phyloP scores from a whole-genome alignment of 768 basidiomycete species.

The Termitomyces sp. region DNA sequence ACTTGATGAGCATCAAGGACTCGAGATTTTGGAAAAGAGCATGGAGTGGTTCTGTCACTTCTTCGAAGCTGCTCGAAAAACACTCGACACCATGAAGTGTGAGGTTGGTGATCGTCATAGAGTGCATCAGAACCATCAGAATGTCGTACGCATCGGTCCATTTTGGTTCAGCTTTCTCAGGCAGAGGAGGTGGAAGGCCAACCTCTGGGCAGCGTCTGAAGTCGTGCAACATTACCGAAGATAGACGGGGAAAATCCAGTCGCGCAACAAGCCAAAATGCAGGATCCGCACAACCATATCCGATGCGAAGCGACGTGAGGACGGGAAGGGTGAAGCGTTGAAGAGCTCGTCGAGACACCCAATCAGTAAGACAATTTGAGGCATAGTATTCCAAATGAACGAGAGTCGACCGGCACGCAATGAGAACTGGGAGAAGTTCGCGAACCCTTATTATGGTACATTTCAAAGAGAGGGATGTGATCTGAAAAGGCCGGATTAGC shows the following conservation, averaged over 20 bases:
- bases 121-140: constrained; percentile 6
- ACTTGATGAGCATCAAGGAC: constrained; percentile 8
- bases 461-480: constrained; percentile 13
- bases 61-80: constrained; percentile 8
- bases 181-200: background rate
- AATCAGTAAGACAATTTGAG: constrained; percentile 2
- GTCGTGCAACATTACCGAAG: constrained; percentile 9
- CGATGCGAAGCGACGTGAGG: constrained; percentile 11
- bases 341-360: background rate
- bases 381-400: constrained; percentile 11
- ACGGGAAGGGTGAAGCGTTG: constrained; percentile 8
- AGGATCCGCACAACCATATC: constrained; percentile 8
- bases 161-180: background rate
- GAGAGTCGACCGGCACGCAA: constrained; percentile 12
- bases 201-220: constrained; percentile 11
- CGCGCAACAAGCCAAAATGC: constrained; percentile 4
- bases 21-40: constrained; percentile 10
- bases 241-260: constrained; percentile 11
- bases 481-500: constrained; percentile 6
- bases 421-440: constrained; percentile 11
- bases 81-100: constrained; percentile 14
- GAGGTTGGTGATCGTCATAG: constrained; percentile 5
- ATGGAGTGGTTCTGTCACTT: constrained; percentile 5
- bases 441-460: constrained; percentile 3
- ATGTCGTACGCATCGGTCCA: constrained; percentile 9